Percentiles rank a stretch among this genome's conserved stretches.
Evolutionary conservation across 1,139 yeast species (phyloP).

Genomic region (Zygosaccharomyces pseudobailii): DNA sequence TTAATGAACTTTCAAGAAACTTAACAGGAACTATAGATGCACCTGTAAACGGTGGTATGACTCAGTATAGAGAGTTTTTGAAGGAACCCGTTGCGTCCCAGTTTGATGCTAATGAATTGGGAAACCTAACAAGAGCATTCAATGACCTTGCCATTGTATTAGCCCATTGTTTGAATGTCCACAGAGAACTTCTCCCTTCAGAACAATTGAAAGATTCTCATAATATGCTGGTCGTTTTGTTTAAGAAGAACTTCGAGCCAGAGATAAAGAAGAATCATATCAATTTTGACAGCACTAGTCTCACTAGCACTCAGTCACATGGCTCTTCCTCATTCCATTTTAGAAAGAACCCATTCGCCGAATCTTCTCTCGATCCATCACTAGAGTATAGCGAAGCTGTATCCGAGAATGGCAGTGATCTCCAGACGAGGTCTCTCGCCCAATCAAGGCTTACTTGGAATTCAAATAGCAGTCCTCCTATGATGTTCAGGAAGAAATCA

Average conservation of each 20-base stretch:
- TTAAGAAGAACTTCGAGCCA: conserved; percentile 59
- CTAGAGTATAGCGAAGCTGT: neutral
- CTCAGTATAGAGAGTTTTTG: conserved; percentile 72
- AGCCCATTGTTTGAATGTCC: conserved; percentile 63
- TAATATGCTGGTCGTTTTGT: conserved; percentile 58
- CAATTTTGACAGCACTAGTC: conserved; percentile 17
- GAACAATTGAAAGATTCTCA: conserved; percentile 57
- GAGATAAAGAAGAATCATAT: conserved; percentile 47
- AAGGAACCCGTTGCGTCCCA: conserved; percentile 33
- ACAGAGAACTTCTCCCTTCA: conserved; percentile 58
- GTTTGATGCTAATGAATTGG: conserved; percentile 45
- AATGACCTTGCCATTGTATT: conserved; percentile 64
- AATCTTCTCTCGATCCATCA: neutral
- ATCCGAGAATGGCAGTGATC: conserved; percentile 1
- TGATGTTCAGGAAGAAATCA: neutral
- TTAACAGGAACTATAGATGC: conserved; percentile 87
- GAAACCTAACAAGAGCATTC: conserved; percentile 56
- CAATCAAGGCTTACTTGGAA: neutral
- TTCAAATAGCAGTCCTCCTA: neutral
- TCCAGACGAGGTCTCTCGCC: neutral
- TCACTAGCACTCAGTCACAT: conserved; percentile 5
- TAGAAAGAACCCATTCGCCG: neutral
- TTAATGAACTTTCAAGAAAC: conserved; percentile 69
- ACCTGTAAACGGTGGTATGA: conserved; percentile 91
- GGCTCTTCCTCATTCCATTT: conserved; percentile 3